A percentile compares a stretch with the other conserved stretches of the same genome.
Evolutionary conservation across 2,329 filamentous ascomycete genomes (phyloP).

Genomic region (Incumbomyces delicatus): DNA sequence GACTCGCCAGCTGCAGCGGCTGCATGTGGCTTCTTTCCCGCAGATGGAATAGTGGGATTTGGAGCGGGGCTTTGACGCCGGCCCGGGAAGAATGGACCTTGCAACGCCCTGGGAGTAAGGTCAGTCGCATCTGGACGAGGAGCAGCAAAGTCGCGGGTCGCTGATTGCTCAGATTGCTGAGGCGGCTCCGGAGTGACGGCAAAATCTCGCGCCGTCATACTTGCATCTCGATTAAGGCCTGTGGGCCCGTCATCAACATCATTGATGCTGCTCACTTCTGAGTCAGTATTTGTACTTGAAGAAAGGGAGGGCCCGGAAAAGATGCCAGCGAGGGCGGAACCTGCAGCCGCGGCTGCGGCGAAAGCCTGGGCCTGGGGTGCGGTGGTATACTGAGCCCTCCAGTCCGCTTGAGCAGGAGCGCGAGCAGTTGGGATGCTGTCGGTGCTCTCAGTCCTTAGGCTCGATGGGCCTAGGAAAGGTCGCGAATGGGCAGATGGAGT

Average conservation of each 20-base stretch:
- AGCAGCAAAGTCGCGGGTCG: constrained; percentile 1
- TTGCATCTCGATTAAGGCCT: background rate
- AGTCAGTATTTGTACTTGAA: constrained; percentile 21
- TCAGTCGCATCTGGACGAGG: constrained; percentile 5
- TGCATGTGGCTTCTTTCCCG: background rate
- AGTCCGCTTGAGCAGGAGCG: constrained; percentile 7
- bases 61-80: background rate
- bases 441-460: constrained; percentile 10
- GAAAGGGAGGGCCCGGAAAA: constrained; percentile 31
- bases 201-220: background rate
- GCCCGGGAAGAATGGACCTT: background rate
- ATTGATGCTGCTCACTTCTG: constrained; percentile 4
- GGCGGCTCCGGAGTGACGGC: background rate
- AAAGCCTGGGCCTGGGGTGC: constrained; percentile 24
- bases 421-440: constrained; percentile 18
- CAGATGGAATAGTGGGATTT: background rate
- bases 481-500: constrained; percentile 3
- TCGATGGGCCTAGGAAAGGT: background rate
- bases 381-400: constrained; percentile 5
- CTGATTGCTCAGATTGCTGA: background rate
- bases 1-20: background rate
- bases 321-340: constrained; percentile 39
- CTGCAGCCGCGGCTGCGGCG: constrained; percentile 36
- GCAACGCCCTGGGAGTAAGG: background rate
- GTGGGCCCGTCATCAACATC: background rate